Evolutionary conservation across 495 filamentous ascomycete species (phyloP).

Genomic region (Penicillium coffeae): DNA sequence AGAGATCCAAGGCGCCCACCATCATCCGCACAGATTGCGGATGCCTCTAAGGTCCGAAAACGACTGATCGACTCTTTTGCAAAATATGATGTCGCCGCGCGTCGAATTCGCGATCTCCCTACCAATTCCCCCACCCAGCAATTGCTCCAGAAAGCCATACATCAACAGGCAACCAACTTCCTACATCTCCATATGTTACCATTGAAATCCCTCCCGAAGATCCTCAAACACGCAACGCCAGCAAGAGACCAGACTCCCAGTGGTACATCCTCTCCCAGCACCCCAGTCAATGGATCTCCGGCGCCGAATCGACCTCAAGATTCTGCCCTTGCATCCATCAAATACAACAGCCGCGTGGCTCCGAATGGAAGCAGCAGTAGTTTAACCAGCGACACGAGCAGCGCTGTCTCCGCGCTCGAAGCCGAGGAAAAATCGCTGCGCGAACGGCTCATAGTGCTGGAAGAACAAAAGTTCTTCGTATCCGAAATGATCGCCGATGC

Average conservation of each 20-base stretch:
- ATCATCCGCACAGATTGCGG: constrained; percentile 67
- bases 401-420: constrained; percentile 68
- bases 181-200: constrained; percentile 90
- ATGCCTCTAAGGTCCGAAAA: constrained; percentile 88
- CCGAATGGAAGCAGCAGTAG: constrained; percentile 52
- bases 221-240: constrained; percentile 67
- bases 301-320: constrained; percentile 32
- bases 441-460: constrained; percentile 81
- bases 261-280: constrained; percentile 32
- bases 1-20: constrained; percentile 71
- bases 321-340: constrained; percentile 56
- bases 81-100: constrained; percentile 83
- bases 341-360: constrained; percentile 43
- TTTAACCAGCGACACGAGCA: constrained; percentile 60
- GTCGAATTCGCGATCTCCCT: constrained; percentile 75
- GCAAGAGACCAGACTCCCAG: constrained; percentile 29
- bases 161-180: constrained; percentile 78
- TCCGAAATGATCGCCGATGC: constrained; percentile 83
- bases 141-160: constrained; percentile 77
- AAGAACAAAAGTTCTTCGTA: constrained; percentile 93
- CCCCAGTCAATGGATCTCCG: constrained; percentile 23
- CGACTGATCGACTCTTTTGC: constrained; percentile 85
- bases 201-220: constrained; percentile 76
- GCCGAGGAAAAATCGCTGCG: constrained; percentile 81
- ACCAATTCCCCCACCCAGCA: constrained; percentile 67